Percentiles rank a stretch among this genome's conserved stretches.
Evolutionary conservation across 768 basidiomycete genomes (phyloP).

Genomic region (Kondoa subrosea): DNA sequence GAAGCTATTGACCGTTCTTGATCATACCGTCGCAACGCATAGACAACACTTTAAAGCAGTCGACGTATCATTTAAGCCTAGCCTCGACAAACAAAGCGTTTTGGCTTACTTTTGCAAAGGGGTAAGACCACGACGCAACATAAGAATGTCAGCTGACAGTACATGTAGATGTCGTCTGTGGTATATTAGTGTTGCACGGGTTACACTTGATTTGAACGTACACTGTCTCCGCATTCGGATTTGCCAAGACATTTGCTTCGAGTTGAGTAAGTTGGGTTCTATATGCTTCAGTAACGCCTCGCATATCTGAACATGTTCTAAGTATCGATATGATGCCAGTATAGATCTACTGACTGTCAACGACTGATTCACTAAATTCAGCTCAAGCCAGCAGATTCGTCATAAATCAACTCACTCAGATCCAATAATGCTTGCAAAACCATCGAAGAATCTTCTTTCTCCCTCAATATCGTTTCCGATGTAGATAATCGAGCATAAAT

Average conservation of each 20-base stretch:
- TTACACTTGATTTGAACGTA: too few species aligned
- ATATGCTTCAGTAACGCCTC: not conserved
- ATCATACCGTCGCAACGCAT: not conserved
- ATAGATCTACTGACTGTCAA: not conserved
- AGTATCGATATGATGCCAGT: too few species aligned
- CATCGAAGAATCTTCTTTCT: not conserved
- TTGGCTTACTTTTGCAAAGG: not conserved
- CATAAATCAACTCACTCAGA: not conserved
- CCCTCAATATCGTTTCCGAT: not conserved
- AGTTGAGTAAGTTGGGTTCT: not conserved
- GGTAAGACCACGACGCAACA: not conserved
- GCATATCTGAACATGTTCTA: not conserved
- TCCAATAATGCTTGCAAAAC: not conserved
- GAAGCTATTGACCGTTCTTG: not conserved
- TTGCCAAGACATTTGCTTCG: not conserved
- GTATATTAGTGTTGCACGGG: too few species aligned
- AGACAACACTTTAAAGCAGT: not conserved
- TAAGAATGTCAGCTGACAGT: not conserved
- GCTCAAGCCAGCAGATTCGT: not conserved
- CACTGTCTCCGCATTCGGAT: not conserved
- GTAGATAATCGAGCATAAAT: not conserved
- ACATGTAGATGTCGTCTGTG: not conserved
- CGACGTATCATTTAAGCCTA: too few species aligned
- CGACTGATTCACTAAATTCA: not conserved
- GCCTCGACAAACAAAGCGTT: too few species aligned